A percentile compares a stretch with the other conserved stretches of the same genome.
Conservation (phyloP, 2,329 filamentous ascomycete genomes). For the Trichoderma endophyticum region DNA sequence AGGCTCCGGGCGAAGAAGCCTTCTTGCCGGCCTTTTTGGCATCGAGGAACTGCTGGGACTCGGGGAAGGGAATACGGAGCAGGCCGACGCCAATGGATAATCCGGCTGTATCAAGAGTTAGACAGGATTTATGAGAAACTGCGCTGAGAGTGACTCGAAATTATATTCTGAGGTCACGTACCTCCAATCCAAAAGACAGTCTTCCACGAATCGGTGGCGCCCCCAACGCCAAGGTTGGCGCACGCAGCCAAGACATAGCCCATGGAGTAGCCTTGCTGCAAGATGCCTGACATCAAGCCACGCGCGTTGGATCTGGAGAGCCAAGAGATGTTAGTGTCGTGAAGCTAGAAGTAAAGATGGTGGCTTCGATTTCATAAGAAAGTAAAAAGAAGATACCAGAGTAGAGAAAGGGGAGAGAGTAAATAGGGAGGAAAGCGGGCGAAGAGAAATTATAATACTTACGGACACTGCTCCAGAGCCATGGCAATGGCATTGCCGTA, state of each 20-base stretch:
- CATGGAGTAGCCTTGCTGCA: constrained; percentile 78
- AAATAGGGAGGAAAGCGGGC: not conserved
- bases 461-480: constrained; percentile 71
- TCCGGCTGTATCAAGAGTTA: constrained; percentile 42
- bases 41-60: constrained; percentile 72
- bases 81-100: constrained; percentile 67
- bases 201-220: constrained; percentile 64
- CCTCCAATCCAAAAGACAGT: constrained; percentile 69
- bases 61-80: constrained; percentile 65
- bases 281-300: constrained; percentile 76
- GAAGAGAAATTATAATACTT: constrained; percentile 30
- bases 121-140: not conserved
- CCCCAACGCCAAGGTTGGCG: constrained; percentile 70
- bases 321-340: constrained; percentile 21
- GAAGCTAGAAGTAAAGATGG: not conserved
- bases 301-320: constrained; percentile 56
- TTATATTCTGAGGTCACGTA: constrained; percentile 28
- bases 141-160: not conserved
- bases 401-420: not conserved
- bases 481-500: constrained; percentile 78
- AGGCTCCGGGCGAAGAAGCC: constrained; percentile 45
- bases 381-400: too few relatives aligned
- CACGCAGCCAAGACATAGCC: constrained; percentile 78
- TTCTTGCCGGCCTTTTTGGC: constrained; percentile 60
- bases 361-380: not conserved